phyloP scores from a whole-genome alignment of 1,139 yeast genomes.

The Zhuliangozyma blackwelliae region DNA sequence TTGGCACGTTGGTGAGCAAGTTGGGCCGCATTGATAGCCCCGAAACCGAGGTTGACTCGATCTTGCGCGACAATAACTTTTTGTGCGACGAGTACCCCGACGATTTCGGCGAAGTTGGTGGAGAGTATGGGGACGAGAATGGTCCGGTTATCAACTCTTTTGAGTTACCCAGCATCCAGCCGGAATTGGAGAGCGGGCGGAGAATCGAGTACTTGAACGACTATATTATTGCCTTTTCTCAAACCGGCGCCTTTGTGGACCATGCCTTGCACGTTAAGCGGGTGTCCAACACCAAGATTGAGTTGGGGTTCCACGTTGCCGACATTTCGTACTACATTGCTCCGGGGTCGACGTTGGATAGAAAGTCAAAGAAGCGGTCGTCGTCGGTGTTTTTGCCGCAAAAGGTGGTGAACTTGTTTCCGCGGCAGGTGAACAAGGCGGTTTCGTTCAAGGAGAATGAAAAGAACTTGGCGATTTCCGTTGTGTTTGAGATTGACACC shows the following conservation, averaged over 20 bases:
- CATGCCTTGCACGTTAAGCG: slow-evolving; percentile 76
- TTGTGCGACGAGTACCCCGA: slow-evolving; percentile 78
- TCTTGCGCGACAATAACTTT: slow-evolving; percentile 89
- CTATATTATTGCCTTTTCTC: slow-evolving; percentile 63
- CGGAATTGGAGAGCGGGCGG: slow-evolving; percentile 28
- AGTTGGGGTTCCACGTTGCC: slow-evolving; percentile 73
- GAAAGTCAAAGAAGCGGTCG: slow-evolving; percentile 87
- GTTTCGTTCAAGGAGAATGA: slow-evolving; percentile 63
- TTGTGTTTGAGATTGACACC: slow-evolving; percentile 77
- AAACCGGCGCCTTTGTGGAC: slow-evolving; percentile 59
- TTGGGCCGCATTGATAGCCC: slow-evolving; percentile 79
- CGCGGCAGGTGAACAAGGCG: slow-evolving; percentile 54
- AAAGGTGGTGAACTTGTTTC: slow-evolving; percentile 64
- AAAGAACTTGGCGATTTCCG: slow-evolving; percentile 68
- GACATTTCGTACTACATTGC: slow-evolving; percentile 72
- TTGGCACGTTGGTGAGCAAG: slow-evolving; percentile 87
- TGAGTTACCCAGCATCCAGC: slow-evolving; percentile 37
- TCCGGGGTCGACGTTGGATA: slow-evolving; percentile 73
- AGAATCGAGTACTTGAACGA: slow-evolving; percentile 63
- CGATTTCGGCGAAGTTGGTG: slow-evolving; percentile 11
- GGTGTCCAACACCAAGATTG: slow-evolving; percentile 55
- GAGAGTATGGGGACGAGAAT: slow-evolving; percentile 1
- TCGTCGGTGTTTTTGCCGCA: slow-evolving; percentile 91
- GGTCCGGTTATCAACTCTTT: slow-evolving; percentile 12
- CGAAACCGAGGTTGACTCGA: slow-evolving; percentile 80